Base-by-base conservation (phyloP, 2,329 filamentous ascomycete genomes). In the Diaporthe eres region DNA sequence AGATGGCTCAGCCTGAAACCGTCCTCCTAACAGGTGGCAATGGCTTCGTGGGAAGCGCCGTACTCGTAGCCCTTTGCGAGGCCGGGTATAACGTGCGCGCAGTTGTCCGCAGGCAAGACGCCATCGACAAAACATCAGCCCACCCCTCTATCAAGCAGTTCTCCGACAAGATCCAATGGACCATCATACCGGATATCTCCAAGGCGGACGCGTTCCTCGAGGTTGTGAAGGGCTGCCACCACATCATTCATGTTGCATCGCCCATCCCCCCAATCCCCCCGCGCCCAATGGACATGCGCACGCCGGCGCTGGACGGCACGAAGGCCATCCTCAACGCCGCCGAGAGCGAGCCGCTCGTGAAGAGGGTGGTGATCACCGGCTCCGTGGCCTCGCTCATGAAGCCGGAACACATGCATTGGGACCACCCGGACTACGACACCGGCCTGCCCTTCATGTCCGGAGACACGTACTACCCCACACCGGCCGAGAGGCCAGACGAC, bases 11-110 rank as follows among this genome's bases (percentile, higher is more conserved):
- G 15, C 1, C 60, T 17, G 39, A 67, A 57, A 28, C 25, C n/a
- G 72, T 74, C 22, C 72, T 74, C 17, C 53, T 74, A 13, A 74
- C 72, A 8, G 63, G 63, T 13, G 72, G 72, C 9, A 74, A 74
- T 47, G 72, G 72, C 15, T 7, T 74, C 7, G 53, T 74, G 15
- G 72, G 72, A 9, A 70, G 72, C n/a, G 72, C 72, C 5, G 51
- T 60, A 15, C 63, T 74, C 31, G 19, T 74, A 19, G 49, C 63
- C 44, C 72, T 74, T n/a, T 74, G 63, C 44, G 63, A 74, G 39
- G 60, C 72, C 53, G 72, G 72, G 10, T 74, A 74, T n/a, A 47
- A 49, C 15, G 63, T 74, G n/a, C 42, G 37, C 39, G 61, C 72
- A 4, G 61, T 70, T 37, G 72, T 74, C 28, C 72, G 72, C 39